phyloP scores from a whole-genome alignment of 2,329 filamentous ascomycete genomes.

The Fusarium incarnatum region DNA sequence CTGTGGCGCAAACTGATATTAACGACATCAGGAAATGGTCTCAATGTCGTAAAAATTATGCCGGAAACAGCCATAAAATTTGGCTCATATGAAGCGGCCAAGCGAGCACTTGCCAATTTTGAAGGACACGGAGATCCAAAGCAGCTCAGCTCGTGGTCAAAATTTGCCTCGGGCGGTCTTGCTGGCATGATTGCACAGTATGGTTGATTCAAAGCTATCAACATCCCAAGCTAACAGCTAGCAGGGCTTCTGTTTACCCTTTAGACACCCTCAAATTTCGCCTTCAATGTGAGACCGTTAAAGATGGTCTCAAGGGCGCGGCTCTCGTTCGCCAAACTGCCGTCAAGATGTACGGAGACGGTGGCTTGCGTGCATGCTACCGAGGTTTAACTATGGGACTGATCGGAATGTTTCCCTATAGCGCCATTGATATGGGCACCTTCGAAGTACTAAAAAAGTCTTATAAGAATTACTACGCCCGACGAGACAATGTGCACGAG shows the following conservation, averaged over 20 bases:
- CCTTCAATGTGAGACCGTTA: conserved; percentile 94
- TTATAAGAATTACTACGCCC: conserved; percentile 77
- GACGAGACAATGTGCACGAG: conserved; percentile 76
- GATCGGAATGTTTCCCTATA: conserved; percentile 97
- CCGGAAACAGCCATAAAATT: conserved; percentile 99
- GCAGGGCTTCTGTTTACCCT: conserved; percentile 89
- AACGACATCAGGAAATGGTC: conserved; percentile 79
- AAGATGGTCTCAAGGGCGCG: conserved; percentile 85
- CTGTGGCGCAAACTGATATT: neutral
- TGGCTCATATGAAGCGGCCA: conserved; percentile 95
- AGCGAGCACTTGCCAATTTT: conserved; percentile 83
- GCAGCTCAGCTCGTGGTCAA: conserved; percentile 83
- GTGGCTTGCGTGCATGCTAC: conserved; percentile 82
- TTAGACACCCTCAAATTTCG: conserved; percentile 84
- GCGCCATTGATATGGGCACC: conserved; percentile 93
- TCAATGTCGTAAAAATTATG: conserved; percentile 98
- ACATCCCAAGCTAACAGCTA: conserved; percentile 18
- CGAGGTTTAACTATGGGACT: conserved; percentile 94
- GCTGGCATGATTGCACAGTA: conserved; percentile 95
- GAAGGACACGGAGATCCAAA: conserved; percentile 89
- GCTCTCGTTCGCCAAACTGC: conserved; percentile 85
- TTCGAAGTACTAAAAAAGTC: conserved; percentile 91
- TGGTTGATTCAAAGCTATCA: conserved; percentile 48
- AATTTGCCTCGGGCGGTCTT: conserved; percentile 89
- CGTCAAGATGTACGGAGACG: conserved; percentile 84